phyloP scores from a whole-genome alignment of 768 basidiomycete species.

The Tremella fuciformis region DNA sequence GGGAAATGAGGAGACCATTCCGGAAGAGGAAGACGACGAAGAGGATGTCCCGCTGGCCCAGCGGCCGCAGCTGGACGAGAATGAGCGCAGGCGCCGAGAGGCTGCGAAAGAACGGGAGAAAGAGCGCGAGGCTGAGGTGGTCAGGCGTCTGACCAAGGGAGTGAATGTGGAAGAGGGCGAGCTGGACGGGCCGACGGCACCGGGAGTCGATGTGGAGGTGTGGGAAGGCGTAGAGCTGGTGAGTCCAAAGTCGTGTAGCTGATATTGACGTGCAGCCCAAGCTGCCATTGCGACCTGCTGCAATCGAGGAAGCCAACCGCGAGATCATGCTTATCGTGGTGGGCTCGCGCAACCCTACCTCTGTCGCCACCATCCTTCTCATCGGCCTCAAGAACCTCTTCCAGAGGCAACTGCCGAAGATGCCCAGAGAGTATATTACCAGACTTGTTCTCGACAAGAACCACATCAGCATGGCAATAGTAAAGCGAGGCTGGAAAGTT shows the following conservation, averaged over 20 bases:
- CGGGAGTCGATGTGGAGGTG: conserved; percentile 29
- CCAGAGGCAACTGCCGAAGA: conserved; percentile 94
- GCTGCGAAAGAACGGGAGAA: conserved; percentile 43
- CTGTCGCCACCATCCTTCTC: conserved; percentile 73
- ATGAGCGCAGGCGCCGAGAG: conserved; percentile 35
- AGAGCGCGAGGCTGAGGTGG: conserved; percentile 41
- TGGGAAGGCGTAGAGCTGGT: conserved; percentile 52
- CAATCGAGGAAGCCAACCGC: conserved; percentile 72
- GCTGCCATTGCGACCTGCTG: conserved; percentile 68
- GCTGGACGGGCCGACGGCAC: conserved; percentile 54
- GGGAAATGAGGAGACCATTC: conserved; percentile 6
- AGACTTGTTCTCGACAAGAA: conserved; percentile 88
- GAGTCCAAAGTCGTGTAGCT: conserved; percentile 12
- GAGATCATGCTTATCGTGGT: conserved; percentile 81
- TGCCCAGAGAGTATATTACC: conserved; percentile 98
- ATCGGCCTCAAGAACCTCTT: conserved; percentile 96
- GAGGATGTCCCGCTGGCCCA: conserved; percentile 60
- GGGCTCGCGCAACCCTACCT: conserved; percentile 70
- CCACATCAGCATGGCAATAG: conserved; percentile 88
- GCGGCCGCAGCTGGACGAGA: conserved; percentile 40
- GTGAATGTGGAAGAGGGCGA: conserved; percentile 59
- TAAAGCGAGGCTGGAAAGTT: conserved; percentile 90
- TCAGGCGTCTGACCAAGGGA: conserved; percentile 67
- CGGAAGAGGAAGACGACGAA: conserved; percentile 56
- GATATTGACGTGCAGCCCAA: conserved; percentile 48